Base-by-base conservation (phyloP, 228 moss, liverwort and hornwort species). In the Sphagnum fallax region DNA sequence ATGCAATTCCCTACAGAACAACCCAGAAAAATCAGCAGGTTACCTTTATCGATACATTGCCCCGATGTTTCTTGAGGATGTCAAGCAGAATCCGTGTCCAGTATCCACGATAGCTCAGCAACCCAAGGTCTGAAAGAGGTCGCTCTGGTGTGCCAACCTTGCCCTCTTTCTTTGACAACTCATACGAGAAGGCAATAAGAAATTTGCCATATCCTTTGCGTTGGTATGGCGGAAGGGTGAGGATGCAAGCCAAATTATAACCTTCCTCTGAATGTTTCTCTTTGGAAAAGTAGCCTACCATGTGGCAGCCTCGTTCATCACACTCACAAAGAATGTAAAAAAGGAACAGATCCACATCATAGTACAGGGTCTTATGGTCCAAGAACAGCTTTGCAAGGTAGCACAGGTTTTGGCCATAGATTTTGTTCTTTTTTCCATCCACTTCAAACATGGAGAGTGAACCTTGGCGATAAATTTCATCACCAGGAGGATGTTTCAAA, bases 181-280 rank as follows among this genome's bases (percentile, higher is more conserved):
- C 96, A 48, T 96, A 96, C 5, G 96, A 96, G 49, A 96, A 93
- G 4, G 96, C 93, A 69, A 96, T 96, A 67, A 93, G 73, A 67
- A 96, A 96, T 60, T 96, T 96, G 10, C 96, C 96, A 63, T 96
- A 96, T 11, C 96, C 93, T 77, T 96, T 96, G 1, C 96, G 82
- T 79, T 96, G 96, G 73, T 96, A 96, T 3, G 96, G 96, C 12
- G 96, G 96, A 52, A 96, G 87, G 50, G 93, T 96, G 70, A 96
- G 60, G 15, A 96, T 96, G 74, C 93, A 96, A 5, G 96, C 96
- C 11, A 96, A 75, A 53, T 96, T 93, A 14, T 88, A 96, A 6
- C 96, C 96, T 82, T 96, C 96, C 71, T 96, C 96, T 6, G 96
- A 96, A 62, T 96, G 93, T 72, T 96, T 96, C 73, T 96, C 96